Conservation (phyloP, 371 early-diverging fungal genomes). For the Lichtheimia corymbifera region DNA sequence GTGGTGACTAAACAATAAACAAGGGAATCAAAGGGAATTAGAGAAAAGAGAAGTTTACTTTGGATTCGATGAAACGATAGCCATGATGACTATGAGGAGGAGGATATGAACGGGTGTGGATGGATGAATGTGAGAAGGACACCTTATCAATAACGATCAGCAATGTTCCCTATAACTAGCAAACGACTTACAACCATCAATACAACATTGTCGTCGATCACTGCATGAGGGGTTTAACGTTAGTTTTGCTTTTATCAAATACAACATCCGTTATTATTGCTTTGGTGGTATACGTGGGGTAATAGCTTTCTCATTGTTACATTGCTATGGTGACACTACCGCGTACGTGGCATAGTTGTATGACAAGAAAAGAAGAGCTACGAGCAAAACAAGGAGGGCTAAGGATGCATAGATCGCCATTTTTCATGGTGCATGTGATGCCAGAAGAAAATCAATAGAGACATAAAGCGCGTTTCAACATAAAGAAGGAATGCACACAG, state of each 20-base stretch:
- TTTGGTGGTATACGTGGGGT: neutral
- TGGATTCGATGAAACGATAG: too few relatives aligned
- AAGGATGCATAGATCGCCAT: neutral
- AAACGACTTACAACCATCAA: too few relatives aligned
- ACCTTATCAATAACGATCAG: too few relatives aligned
- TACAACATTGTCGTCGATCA: too few relatives aligned
- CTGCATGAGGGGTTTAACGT: too few relatives aligned
- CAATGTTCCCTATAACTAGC: too few relatives aligned
- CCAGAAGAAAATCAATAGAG: neutral
- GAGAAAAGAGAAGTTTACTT: neutral
- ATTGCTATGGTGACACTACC: neutral
- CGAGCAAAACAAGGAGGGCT: neutral
- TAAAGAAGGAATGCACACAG: neutral
- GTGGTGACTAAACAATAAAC: conserved; percentile 42
- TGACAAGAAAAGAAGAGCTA: neutral
- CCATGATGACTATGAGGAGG: too few relatives aligned
- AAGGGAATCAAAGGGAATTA: neutral
- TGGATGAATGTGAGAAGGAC: too few relatives aligned
- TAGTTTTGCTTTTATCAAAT: too few relatives aligned
- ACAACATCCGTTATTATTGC: neutral
- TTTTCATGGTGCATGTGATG: neutral
- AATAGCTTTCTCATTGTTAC: neutral
- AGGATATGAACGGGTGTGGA: too few relatives aligned
- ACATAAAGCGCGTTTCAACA: neutral
- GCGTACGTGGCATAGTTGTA: neutral